These are phyloP conservation scores for Beauveria caledonica DNA, from an alignment of 2,329 filamentous ascomycete genomes.

Conservation along the genomic window DNA sequence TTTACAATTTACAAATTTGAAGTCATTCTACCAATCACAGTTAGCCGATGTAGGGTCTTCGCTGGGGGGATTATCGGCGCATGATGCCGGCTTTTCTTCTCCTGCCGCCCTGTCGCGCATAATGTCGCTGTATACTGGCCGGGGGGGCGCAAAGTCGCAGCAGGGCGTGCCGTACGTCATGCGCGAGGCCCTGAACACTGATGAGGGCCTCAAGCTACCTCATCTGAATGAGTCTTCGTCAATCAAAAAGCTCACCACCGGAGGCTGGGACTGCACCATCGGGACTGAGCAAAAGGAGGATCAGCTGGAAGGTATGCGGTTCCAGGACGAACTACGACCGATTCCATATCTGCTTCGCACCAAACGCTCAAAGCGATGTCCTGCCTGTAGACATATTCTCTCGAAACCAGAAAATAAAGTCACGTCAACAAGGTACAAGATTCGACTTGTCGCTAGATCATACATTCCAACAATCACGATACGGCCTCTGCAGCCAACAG, in stretches of 20 bases:
- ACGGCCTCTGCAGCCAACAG: slow-evolving; percentile 45
- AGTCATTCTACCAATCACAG: slow-evolving; percentile 74
- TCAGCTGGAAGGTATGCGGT: slow-evolving; percentile 50
- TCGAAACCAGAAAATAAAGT: slow-evolving; percentile 91
- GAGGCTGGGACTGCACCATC: slow-evolving; percentile 57
- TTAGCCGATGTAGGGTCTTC: slow-evolving; percentile 53
- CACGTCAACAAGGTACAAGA: slow-evolving; percentile 81
- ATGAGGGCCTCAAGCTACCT: slow-evolving; percentile 64
- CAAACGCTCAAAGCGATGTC: slow-evolving; percentile 89
- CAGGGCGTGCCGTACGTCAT: slow-evolving; percentile 64
- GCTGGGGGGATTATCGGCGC: slow-evolving; percentile 36
- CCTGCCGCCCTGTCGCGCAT: slow-evolving; percentile 78
- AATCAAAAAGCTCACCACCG: slow-evolving; percentile 49
- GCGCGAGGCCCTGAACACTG: slow-evolving; percentile 64
- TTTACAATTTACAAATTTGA: slow-evolving; percentile 65
- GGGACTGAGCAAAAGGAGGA: slow-evolving; percentile 39
- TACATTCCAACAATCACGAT: slow-evolving; percentile 81
- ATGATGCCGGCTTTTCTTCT: slow-evolving; percentile 53
- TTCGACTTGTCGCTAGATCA: slow-evolving; percentile 78
- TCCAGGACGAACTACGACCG: slow-evolving; percentile 69
- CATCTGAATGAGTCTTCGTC: slow-evolving; percentile 53
- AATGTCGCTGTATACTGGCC: slow-evolving; percentile 79
- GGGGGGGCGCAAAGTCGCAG: slow-evolving; percentile 53
- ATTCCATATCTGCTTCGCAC: slow-evolving; percentile 77
- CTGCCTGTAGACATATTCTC: slow-evolving; percentile 87